Percentiles rank a stretch among this genome's conserved stretches.
Conservation (phyloP, 177 flowering plant genomes). For the Vitis hybrid region DNA sequence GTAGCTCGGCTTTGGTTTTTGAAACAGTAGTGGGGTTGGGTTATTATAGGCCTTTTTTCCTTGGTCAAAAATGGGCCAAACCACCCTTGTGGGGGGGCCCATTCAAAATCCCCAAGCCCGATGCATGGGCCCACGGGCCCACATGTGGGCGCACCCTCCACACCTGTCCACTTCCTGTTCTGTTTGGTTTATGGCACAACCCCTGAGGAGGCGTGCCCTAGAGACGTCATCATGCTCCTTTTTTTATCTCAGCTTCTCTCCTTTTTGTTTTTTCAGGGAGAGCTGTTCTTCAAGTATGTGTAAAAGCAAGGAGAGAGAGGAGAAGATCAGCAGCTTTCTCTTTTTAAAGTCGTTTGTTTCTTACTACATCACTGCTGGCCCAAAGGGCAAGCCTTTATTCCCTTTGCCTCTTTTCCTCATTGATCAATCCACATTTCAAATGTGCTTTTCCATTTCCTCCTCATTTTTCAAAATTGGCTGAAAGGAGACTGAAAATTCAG, state of each 20-base stretch:
- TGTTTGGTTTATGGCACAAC: no score
- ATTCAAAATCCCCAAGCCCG: no score
- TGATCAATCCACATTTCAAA: slow-evolving; percentile 2
- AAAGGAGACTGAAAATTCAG: no score
- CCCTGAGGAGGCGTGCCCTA: slow-evolving; percentile 28
- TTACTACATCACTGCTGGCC: slow-evolving; percentile 7
- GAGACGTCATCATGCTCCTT: slow-evolving; percentile 28
- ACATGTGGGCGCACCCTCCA: no score
- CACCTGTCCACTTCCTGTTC: no score
- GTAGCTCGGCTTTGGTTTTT: not conserved
- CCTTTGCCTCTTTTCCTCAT: slow-evolving; percentile 29
- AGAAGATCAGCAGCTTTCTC: slow-evolving; percentile 13
- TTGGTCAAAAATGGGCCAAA: no score
- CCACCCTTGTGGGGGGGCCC: no score
- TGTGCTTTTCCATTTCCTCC: not conserved
- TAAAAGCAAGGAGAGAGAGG: not conserved
- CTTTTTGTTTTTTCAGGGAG: not conserved
- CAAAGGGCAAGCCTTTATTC: slow-evolving; percentile 36
- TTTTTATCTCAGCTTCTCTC: slow-evolving; percentile 9
- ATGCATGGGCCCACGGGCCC: no score
- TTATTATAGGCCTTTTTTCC: not conserved
- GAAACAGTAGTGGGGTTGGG: not conserved
- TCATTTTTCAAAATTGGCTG: not conserved
- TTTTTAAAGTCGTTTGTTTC: slow-evolving; percentile 15
- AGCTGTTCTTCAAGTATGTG: not conserved